A percentile compares a stretch with the other conserved stretches of the same genome.
These are phyloP conservation scores for Hypoxylon cercidicola DNA, from an alignment of 495 filamentous ascomycete genomes.

Conservation along the genomic window DNA sequence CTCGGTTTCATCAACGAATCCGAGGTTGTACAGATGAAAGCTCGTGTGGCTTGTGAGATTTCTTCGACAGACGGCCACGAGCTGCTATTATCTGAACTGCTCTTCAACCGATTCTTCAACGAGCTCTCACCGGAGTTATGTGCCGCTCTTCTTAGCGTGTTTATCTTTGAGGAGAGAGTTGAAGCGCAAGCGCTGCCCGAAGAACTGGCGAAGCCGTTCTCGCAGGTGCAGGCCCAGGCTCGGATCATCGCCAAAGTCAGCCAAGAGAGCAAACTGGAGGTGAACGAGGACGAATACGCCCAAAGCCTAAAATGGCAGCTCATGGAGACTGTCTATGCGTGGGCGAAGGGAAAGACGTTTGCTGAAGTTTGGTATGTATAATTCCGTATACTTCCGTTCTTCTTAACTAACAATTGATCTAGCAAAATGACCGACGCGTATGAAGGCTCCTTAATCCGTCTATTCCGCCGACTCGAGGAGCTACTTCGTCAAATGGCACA, in stretches of 20 bases:
- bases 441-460: slow-evolving; percentile 92
- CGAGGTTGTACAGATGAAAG: slow-evolving; percentile 95
- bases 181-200: slow-evolving; percentile 78
- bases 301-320: slow-evolving; percentile 87
- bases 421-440: slow-evolving; percentile 99
- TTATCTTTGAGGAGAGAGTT: slow-evolving; percentile 96
- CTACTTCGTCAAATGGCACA: slow-evolving; percentile 97
- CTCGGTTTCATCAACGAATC: slow-evolving; percentile 93
- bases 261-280: slow-evolving; percentile 86
- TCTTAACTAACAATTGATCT: slow-evolving; percentile 9
- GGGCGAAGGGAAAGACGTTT: slow-evolving; percentile 92
- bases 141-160: slow-evolving; percentile 86
- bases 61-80: slow-evolving; percentile 86
- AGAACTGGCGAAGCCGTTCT: slow-evolving; percentile 84
- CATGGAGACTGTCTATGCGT: slow-evolving; percentile 95
- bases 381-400: neutral
- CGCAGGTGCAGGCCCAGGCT: slow-evolving; percentile 85
- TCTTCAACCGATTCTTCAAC: slow-evolving; percentile 99
- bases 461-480: slow-evolving; percentile 95
- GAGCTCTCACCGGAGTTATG: slow-evolving; percentile 87
- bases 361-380: slow-evolving; percentile 88
- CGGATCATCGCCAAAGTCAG: slow-evolving; percentile 90
- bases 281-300: slow-evolving; percentile 94
- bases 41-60: slow-evolving; percentile 96
- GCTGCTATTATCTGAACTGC: slow-evolving; percentile 86